Evolutionary conservation across 768 basidiomycete species (phyloP), one percentile per base, ranked within the genome.

Genomic region (Xerocomus potaroensis): DNA sequence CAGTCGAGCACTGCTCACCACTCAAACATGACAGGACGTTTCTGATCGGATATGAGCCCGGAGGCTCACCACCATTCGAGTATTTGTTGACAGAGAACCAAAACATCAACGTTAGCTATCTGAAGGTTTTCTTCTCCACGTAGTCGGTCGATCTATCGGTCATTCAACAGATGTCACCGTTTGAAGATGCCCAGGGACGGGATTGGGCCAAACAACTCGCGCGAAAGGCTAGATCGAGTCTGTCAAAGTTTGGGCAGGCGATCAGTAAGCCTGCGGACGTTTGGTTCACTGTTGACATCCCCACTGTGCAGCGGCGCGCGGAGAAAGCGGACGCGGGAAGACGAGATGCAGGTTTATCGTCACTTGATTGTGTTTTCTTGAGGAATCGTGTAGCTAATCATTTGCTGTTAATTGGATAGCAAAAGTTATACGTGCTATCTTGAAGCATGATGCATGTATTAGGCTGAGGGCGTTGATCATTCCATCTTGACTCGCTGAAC

Each of bases 121-220:
- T 77, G 42, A 74, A 73, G 46, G 50, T 76, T 8, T 77, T 70
- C 47, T 47, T 76, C 16, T 60, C 74, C 12, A 71, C 69, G 1
- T 47, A 47, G 0, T 65, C 65, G 5, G 53, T 67, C 29, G 67
- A 71, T 51, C 58, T 75, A 42, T 53, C 59, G 5, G 59, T 56
- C 41, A 60, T 77, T 3, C 26, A 38, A 2, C 73, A 72, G 41
- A 43, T 54, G 3, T 67, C 64, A 5, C 67, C 72, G 0, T 71
- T 73, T 46, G 23, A 26, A 0, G 21, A 5, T 8, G 9, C 21
- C 16, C 12, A 50, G 4, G 38, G 12, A 5, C 43, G 23, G 4
- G 19, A 22, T 1, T 10, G 8, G 29, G 7, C 10, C 4, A 26
- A 45, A 10, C 55, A 46, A 0, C 21, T 8, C 7, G 29, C 6